phyloP scores from a whole-genome alignment of 2,329 filamentous ascomycete species.

The Botryotinia narcissicola region DNA sequence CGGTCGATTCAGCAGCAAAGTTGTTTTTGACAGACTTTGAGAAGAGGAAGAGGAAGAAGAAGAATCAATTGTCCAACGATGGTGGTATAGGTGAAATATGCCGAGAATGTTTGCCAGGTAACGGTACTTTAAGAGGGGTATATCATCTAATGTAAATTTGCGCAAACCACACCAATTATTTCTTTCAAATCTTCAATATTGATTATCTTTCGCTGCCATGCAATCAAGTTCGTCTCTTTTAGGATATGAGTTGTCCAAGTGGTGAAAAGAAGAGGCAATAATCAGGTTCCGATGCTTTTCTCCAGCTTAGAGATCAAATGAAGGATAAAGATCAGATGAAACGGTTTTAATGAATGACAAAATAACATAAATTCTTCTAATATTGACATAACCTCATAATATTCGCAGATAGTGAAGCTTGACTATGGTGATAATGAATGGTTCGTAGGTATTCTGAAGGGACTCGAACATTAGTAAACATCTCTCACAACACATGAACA shows the following conservation, averaged over 20 bases:
- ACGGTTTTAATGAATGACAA: constrained; percentile 1
- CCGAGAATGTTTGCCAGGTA: constrained; percentile 21
- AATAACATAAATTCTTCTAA: not conserved
- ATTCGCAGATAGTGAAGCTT: constrained; percentile 1
- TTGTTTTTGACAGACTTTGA: constrained; percentile 17
- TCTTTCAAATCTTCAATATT: not conserved
- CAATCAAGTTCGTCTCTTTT: not conserved
- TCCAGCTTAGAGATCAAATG: not conserved
- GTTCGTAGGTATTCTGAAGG: constrained; percentile 5
- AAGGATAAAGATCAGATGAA: constrained; percentile 1
- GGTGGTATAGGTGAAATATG: constrained; percentile 12
- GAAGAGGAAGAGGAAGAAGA: constrained; percentile 10
- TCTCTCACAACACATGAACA: constrained; percentile 3
- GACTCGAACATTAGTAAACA: constrained; percentile 8
- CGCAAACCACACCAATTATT: not conserved
- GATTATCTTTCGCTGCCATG: not conserved
- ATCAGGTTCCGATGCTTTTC: not conserved
- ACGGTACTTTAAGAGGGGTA: constrained; percentile 6
- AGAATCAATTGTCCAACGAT: constrained; percentile 9
- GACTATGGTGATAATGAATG: constrained; percentile 5
- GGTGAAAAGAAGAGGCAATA: not conserved
- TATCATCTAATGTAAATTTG: constrained; percentile 1
- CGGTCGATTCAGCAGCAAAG: constrained; percentile 17
- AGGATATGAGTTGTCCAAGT: not conserved
- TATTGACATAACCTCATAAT: not conserved